Percentiles rank a stretch among this genome's conserved stretches.
phyloP scores from a whole-genome alignment of 108 stramenopile species.

The Skeletonema potamos region DNA sequence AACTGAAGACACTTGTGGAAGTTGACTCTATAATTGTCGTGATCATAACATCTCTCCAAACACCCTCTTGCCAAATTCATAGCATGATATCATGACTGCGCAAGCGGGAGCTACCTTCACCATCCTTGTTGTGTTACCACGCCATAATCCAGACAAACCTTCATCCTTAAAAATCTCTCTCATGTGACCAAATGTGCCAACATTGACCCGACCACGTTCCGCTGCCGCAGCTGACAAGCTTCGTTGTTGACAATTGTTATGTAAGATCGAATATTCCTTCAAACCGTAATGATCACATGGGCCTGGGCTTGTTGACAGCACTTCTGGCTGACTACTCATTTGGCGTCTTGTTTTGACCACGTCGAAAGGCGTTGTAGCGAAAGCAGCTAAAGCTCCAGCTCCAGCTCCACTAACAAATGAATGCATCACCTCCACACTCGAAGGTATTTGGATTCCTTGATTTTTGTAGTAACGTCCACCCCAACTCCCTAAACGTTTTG shows the following conservation, averaged over 20 bases:
- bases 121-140: conserved; percentile 83
- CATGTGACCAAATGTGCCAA: conserved; percentile 29
- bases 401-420: conserved; percentile 82
- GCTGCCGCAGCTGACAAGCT: background rate
- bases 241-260: background rate
- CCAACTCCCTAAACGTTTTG: conserved; percentile 8
- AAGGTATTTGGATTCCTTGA: conserved; percentile 7
- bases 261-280: background rate
- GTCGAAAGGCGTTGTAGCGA: conserved; percentile 93
- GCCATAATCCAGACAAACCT: conserved; percentile 80
- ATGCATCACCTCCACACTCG: conserved; percentile 22
- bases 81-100: conserved; percentile 94
- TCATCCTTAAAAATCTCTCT: conserved; percentile 48
- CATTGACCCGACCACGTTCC: conserved; percentile 53
- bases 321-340: conserved; percentile 24
- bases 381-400: conserved; percentile 84
- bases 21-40: background rate
- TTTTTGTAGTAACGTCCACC: conserved; percentile 7
- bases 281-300: background rate
- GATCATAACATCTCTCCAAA: conserved; percentile 30
- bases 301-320: background rate
- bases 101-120: conserved; percentile 93
- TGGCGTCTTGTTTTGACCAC: conserved; percentile 93
- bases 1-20: background rate
- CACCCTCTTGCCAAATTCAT: conserved; percentile 87